Evolutionary conservation across 176 grass and related monocot genomes (phyloP).

Genomic region (Miscanthus lutarioriparius): DNA sequence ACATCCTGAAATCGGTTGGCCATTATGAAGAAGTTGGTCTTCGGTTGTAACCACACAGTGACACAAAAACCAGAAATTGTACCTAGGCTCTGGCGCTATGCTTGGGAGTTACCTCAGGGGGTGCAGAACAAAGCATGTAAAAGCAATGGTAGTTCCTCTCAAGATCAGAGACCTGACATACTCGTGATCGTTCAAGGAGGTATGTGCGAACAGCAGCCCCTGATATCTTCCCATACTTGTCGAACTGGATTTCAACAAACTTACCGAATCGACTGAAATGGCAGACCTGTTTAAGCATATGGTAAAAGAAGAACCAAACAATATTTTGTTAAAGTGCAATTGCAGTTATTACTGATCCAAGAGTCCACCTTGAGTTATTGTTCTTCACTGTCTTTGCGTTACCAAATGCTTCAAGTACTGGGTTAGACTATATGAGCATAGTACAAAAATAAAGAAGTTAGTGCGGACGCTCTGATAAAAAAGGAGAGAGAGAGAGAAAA

Average conservation of each 20-base stretch:
- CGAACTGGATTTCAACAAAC: conserved; percentile 97
- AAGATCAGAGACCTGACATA: conserved; percentile 88
- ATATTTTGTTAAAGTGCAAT: not conserved
- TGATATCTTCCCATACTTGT: conserved; percentile 90
- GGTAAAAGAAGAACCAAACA: not conserved
- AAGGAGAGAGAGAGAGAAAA: not conserved
- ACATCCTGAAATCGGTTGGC: conserved; percentile 56
- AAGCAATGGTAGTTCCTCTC: conserved; percentile 99
- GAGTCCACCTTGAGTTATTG: conserved; percentile 81
- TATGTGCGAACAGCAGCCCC: conserved; percentile 87
- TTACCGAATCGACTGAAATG: conserved; percentile 87
- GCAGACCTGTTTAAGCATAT: not conserved
- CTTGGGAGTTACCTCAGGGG: conserved; percentile 76
- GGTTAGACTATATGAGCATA: conserved; percentile 64
- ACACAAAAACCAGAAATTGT: not conserved
- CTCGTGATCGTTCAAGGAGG: conserved; percentile 83
- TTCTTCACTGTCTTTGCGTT: conserved; percentile 96
- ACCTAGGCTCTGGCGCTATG: not conserved
- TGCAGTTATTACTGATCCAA: conserved; percentile 9
- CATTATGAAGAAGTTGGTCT: conserved; percentile 15
- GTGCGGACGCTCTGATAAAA: not conserved
- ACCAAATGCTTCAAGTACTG: conserved; percentile 95
- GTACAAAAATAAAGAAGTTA: conserved; percentile 33
- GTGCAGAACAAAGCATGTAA: conserved; percentile 90
- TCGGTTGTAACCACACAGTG: not conserved